A percentile compares a stretch with the other conserved stretches of the same genome.
Conservation (phyloP, 2,329 filamentous ascomycete genomes). For the Pseudocercospora eumusae region DNA sequence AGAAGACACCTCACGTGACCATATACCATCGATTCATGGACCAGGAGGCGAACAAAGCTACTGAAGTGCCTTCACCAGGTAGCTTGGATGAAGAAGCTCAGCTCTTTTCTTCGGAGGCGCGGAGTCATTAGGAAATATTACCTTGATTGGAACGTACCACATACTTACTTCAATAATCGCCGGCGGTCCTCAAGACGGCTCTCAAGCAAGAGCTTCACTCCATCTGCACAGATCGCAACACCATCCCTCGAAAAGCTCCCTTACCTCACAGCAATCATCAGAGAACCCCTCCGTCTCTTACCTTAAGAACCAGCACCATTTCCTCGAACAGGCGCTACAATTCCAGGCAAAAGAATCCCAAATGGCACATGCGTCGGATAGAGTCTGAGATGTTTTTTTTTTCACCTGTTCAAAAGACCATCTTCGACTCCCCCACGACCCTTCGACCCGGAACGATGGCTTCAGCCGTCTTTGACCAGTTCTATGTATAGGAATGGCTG, state of each 20-base stretch:
- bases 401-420: slow-evolving; percentile 52
- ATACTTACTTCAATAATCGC: slow-evolving; percentile 44
- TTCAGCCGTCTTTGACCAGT: slow-evolving; percentile 34
- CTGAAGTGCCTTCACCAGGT: slow-evolving; percentile 37
- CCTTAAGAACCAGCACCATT: slow-evolving; percentile 50
- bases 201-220: slow-evolving; percentile 44
- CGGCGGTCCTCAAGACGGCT: slow-evolving; percentile 36
- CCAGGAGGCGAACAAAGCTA: slow-evolving; percentile 38
- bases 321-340: slow-evolving; percentile 46
- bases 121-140: slow-evolving; percentile 48
- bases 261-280: slow-evolving; percentile 54
- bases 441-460: slow-evolving; percentile 53
- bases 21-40: slow-evolving; percentile 44
- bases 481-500: slow-evolving; percentile 23
- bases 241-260: slow-evolving; percentile 36
- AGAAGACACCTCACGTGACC: slow-evolving; percentile 42
- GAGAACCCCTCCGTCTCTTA: slow-evolving; percentile 52
- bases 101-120: slow-evolving; percentile 51
- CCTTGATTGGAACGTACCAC: slow-evolving; percentile 47
- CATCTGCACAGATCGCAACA: slow-evolving; percentile 15
- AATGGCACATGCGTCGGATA: slow-evolving; percentile 49
- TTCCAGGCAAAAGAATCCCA: slow-evolving; percentile 50
- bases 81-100: slow-evolving; percentile 50
- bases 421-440: slow-evolving; percentile 51
- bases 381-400: slow-evolving; percentile 55